Evolutionary conservation across 2,329 filamentous ascomycete genomes (phyloP).

Genomic region (Monascus ruber): DNA sequence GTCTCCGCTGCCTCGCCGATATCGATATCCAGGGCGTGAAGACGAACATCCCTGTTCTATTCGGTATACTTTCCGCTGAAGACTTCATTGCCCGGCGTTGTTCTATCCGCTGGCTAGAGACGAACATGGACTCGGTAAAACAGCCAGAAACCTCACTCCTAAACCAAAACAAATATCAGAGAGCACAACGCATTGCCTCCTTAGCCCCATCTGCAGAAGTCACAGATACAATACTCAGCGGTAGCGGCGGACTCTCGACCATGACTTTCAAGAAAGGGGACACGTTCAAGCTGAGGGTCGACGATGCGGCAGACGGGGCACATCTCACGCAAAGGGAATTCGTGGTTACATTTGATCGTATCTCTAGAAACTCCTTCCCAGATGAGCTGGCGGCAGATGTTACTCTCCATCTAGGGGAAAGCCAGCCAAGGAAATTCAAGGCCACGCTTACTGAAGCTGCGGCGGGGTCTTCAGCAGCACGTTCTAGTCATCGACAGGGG

Average conservation of each 20-base stretch:
- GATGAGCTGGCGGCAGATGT: constrained; percentile 43
- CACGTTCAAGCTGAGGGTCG: constrained; percentile 44
- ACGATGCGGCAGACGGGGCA: constrained; percentile 15
- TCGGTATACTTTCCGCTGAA: constrained; percentile 40
- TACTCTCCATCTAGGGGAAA: constrained; percentile 25
- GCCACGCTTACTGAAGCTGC: constrained; percentile 36
- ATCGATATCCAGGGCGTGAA: constrained; percentile 45
- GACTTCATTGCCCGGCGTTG: constrained; percentile 39
- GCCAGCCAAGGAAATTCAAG: constrained; percentile 7
- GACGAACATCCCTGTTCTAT: constrained; percentile 46
- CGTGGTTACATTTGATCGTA: constrained; percentile 43
- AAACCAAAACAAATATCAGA: neutral
- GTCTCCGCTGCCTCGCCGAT: constrained; percentile 44
- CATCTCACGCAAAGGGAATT: constrained; percentile 21
- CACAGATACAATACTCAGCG: constrained; percentile 1
- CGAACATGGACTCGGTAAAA: constrained; percentile 33
- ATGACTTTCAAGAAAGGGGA: constrained; percentile 48
- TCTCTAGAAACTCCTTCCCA: constrained; percentile 52
- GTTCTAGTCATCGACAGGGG: constrained; percentile 37
- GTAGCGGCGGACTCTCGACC: constrained; percentile 22
- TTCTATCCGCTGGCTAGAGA: constrained; percentile 49
- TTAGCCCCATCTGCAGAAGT: neutral
- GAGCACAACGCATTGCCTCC: constrained; percentile 5
- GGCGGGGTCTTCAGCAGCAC: constrained; percentile 17
- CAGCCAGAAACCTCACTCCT: constrained; percentile 10